Evolutionary conservation across 2,329 filamentous ascomycete species (phyloP), one percentile per base, ranked within the genome.

Genomic region (Geosmithia morbida): DNA sequence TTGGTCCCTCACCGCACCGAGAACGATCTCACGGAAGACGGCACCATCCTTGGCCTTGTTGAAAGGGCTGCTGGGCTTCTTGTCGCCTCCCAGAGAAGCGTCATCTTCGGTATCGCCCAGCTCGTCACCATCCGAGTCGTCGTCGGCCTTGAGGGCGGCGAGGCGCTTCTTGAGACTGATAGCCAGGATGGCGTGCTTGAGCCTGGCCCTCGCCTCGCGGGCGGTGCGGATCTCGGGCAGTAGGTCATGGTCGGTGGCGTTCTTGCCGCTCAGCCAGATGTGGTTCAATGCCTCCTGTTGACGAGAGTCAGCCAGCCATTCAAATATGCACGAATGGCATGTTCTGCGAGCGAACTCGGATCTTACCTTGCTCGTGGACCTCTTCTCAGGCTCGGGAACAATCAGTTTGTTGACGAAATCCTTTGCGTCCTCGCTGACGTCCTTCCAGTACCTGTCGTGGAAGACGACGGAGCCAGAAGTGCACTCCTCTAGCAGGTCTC

Each of bases 381-480:
- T 82, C 56, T 85, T 76, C 44, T 81, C 75, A 2, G 88, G 84
- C 54, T 87, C 76, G 3, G 88, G 81, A 55, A 90, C 82, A 50
- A 98, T 75, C 22, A 98, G 75, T 49, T 72, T 70, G 51, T 83
- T 69, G 66, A 98, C 97, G 63, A 98, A 98, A 54, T 90, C 81
- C 69, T 97, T 98, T 54, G 89, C 92, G 55, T 97, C 89, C 45
- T 85, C 74, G 62, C 89, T 96, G 57, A 98, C 92, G 56, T 96
- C 92, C 63, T 88, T 92, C 92, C 92, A 98, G 69, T 97, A 98
- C 49, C 90, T 81, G 61, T 96, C 89, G 64, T 98, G 92, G 77
- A 97, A 98, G 47, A 95, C 77, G 50, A 98, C 85, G 46, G 81
- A 77, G 41, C 81, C 84, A 51, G 77, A 81, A 57, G 79, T 87